These are phyloP conservation scores for Rhizodiscina lignyota DNA, from an alignment of 495 filamentous ascomycete species.

Conservation along the genomic window DNA sequence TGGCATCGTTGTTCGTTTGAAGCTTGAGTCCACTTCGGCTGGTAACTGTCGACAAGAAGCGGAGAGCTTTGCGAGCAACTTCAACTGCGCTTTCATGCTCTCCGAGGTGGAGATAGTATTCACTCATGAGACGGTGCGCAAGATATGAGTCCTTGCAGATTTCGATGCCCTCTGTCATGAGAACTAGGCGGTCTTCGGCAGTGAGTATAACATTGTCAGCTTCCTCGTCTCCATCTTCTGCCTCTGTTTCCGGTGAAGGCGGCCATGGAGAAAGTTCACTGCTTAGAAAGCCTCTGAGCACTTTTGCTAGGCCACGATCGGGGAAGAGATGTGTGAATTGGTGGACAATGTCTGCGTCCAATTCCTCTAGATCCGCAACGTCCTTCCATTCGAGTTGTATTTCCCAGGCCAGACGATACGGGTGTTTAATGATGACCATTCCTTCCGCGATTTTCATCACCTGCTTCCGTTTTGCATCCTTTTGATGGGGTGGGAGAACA, in stretches of 20 bases:
- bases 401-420: conserved; percentile 79
- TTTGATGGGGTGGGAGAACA: conserved; percentile 30
- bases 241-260: conserved; percentile 19
- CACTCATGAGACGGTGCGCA: conserved; percentile 67
- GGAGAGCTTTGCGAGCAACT: conserved; percentile 52
- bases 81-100: conserved; percentile 78
- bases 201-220: conserved; percentile 27
- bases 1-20: conserved; percentile 23
- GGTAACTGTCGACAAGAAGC: conserved; percentile 39
- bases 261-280: conserved; percentile 78
- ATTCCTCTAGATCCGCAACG: conserved; percentile 47
- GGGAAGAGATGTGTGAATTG: conserved; percentile 78
- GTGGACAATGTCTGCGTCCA: conserved; percentile 54
- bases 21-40: conserved; percentile 48
- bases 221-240: conserved; percentile 20
- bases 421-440: conserved; percentile 92
- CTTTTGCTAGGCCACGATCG: conserved; percentile 59
- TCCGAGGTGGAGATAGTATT: conserved; percentile 71
- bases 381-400: conserved; percentile 83
- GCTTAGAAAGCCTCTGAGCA: conserved; percentile 61
- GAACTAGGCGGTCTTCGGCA: conserved; percentile 53
- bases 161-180: conserved; percentile 73
- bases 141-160: conserved; percentile 54
- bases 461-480: conserved; percentile 40
- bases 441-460: conserved; percentile 63